Evolutionary conservation across 148 eudicot genomes (phyloP), one percentile per base, ranked within the genome.

Genomic region (Hydrangea macrophylla): DNA sequence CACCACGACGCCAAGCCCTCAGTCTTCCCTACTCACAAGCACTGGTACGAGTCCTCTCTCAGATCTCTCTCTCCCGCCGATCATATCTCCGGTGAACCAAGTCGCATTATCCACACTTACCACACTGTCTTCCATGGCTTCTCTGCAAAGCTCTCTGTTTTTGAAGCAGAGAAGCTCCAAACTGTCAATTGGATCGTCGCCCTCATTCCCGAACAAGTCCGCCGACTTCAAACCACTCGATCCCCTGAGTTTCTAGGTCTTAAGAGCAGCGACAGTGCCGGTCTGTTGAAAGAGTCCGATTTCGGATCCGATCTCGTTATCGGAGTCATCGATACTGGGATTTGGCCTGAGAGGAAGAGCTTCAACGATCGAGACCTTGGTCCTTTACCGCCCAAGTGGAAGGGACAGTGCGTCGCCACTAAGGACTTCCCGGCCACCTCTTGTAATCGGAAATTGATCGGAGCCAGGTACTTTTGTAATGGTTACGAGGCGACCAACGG

Each of bases 261-360:
- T 11, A 75, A 70, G 22, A 62, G 73, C 13, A 23, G 83, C 0
- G 82, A 78, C 36, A 71, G 70, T 30, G 81, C 86, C 27, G 95
- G 78, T 22, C 55, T 88, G 12, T 57, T 88, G 2, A 85, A 85
- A 58, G 98, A 93, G 60, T 90, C 98, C 2, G 98, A 93, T 57
- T 93, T 78, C 76, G 98, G 98, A 51, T 90, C 98, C 2, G 98
- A 93, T 69, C 84, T 93, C 0, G 96, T 93, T 0, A 82, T 93
- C 7, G 98, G 89, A 0, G 96, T 93, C 0, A 58, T 93, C 7
- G 98, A 93, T 36, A 93, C 98, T 0, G 98, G 98, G 50, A 86
- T 94, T 58, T 94, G 97, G 92, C 92, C 96, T 0, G 92, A 94
- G 70, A 74, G 96, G 9, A 60, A 77, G 54, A 94, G 98, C 59